Percentiles rank a stretch among this genome's conserved stretches.
Conservation (phyloP, 371 early-diverging fungal genomes). For the Amoeboaphelidium protococcarum region DNA sequence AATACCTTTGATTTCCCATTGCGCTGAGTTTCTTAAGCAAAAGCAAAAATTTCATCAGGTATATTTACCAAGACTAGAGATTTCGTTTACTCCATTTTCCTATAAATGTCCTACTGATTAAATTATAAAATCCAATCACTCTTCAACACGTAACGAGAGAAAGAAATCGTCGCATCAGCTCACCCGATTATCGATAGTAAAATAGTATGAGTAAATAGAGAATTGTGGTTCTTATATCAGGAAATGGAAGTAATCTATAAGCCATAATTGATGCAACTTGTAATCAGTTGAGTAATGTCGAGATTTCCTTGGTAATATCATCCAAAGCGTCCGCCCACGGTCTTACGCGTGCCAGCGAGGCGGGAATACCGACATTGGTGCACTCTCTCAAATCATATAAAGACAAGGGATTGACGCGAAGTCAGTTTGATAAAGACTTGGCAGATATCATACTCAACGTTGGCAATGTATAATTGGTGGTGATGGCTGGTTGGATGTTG, state of each 20-base stretch:
- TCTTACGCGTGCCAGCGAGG: constrained; percentile 45
- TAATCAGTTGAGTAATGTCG: constrained; percentile 10
- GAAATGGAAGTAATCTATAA: constrained; percentile 82
- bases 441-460: constrained; percentile 29
- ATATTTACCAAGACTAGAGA: no score
- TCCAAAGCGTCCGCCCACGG: constrained; percentile 54
- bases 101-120: no score
- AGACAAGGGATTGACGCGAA: constrained; percentile 44
- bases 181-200: no score
- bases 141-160: no score
- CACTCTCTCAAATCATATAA: constrained; percentile 10
- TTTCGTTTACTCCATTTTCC: no score
- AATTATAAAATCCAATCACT: no score
- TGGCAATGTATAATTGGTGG: constrained; percentile 41
- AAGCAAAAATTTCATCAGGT: no score
- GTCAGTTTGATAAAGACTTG: constrained; percentile 59
- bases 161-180: no score
- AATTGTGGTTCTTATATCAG: constrained; percentile 76
- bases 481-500: constrained; percentile 94
- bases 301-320: constrained; percentile 42
- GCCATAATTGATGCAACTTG: constrained; percentile 65
- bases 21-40: no score
- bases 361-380: constrained; percentile 50
- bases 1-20: no score
- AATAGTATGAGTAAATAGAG: background rate